Evolutionary conservation across 1,284 basidiomycete species (phyloP).

Genomic region (Moesziomyces antarcticus): DNA sequence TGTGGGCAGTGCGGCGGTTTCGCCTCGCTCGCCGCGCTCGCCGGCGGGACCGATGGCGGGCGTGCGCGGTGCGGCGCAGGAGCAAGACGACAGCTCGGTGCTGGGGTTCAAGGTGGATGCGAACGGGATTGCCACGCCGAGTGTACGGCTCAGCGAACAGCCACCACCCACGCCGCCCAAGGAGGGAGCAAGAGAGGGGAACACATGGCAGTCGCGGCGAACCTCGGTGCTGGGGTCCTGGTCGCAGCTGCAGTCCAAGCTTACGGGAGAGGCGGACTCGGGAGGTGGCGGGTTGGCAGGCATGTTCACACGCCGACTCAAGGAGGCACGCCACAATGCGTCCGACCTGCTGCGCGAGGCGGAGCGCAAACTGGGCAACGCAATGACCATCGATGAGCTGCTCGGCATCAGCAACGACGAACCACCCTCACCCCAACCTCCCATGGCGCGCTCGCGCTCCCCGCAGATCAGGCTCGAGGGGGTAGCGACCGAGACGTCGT

Average conservation of each 20-base stretch:
- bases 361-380: slow-evolving; percentile 39
- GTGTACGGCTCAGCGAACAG: neutral
- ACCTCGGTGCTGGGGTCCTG: slow-evolving; percentile 28
- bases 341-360: slow-evolving; percentile 36
- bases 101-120: slow-evolving; percentile 30
- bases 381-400: slow-evolving; percentile 45
- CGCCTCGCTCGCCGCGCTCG: slow-evolving; percentile 33
- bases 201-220: slow-evolving; percentile 11
- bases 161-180: slow-evolving; percentile 23
- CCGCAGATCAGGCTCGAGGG: slow-evolving; percentile 25
- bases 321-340: slow-evolving; percentile 28
- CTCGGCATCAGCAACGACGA: slow-evolving; percentile 3
- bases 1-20: slow-evolving; percentile 26
- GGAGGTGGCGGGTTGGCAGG: slow-evolving; percentile 8
- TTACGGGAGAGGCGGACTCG: neutral
- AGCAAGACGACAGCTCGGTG: slow-evolving; percentile 5
- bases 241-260: slow-evolving; percentile 2
- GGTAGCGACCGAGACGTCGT: slow-evolving; percentile 12
- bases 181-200: neutral
- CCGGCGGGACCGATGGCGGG: slow-evolving; percentile 3
- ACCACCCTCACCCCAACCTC: neutral
- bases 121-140: slow-evolving; percentile 18
- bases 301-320: slow-evolving; percentile 32
- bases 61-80: neutral
- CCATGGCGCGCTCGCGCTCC: neutral